Evolutionary conservation across 176 grass and related monocot species (phyloP).

Genomic region (Hordeum marinum): DNA sequence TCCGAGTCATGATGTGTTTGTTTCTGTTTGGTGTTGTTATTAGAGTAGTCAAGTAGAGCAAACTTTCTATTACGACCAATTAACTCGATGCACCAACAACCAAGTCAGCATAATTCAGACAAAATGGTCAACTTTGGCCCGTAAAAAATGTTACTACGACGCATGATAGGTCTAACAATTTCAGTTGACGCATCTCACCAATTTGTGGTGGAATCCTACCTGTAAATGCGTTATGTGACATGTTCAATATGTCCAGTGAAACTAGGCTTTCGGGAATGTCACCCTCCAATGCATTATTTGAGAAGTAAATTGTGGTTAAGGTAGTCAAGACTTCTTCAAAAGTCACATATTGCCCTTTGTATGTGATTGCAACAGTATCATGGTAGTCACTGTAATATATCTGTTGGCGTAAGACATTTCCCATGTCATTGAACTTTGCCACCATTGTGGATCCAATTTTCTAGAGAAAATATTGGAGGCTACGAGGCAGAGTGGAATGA

Average conservation of each 20-base stretch:
- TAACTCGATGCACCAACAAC: too few relatives aligned
- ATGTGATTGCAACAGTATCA: neutral
- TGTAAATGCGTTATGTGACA: neutral
- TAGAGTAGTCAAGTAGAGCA: too few relatives aligned
- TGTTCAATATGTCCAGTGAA: neutral
- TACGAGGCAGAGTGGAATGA: too few relatives aligned
- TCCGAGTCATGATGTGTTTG: too few relatives aligned
- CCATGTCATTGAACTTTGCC: neutral
- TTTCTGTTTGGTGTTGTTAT: too few relatives aligned
- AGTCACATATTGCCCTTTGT: neutral
- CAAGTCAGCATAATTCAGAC: too few relatives aligned
- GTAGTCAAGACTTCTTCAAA: neutral
- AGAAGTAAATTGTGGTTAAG: neutral
- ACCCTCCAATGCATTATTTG: neutral
- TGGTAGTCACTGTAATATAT: neutral
- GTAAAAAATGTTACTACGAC: too few relatives aligned
- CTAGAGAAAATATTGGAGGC: conserved; percentile 30
- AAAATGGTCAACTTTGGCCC: too few relatives aligned
- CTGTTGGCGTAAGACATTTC: neutral
- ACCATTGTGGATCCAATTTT: neutral
- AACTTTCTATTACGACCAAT: too few relatives aligned
- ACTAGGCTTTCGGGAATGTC: neutral
- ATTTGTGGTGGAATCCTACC: neutral
- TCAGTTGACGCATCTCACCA: neutral
- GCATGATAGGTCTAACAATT: neutral